Evolutionary conservation across 2,329 filamentous ascomycete species (phyloP).

Genomic region (Aspergillus sp.): DNA sequence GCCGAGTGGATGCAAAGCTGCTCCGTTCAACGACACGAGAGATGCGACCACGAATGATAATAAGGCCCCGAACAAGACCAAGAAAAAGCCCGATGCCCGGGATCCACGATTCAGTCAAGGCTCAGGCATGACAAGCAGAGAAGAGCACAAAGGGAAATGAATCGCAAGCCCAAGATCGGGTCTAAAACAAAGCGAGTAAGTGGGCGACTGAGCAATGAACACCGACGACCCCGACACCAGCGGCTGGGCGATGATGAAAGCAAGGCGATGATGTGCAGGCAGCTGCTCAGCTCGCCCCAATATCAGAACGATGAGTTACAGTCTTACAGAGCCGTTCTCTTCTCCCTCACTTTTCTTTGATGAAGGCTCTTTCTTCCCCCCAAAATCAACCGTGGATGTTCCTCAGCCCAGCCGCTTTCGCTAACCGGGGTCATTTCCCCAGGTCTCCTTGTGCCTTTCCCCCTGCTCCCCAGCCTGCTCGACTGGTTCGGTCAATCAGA

Average conservation of each 20-base stretch:
- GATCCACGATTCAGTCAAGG: neutral
- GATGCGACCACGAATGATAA: slow-evolving; percentile 4
- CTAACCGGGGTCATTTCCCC: slow-evolving; percentile 8
- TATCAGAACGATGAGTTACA: neutral
- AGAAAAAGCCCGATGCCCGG: neutral
- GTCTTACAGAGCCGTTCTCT: neutral
- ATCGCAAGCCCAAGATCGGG: slow-evolving; percentile 9
- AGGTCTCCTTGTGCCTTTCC: neutral
- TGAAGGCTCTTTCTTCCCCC: neutral
- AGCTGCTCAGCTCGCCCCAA: neutral
- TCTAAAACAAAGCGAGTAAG: slow-evolving; percentile 11
- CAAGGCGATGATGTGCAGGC: neutral
- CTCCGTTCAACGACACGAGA: neutral
- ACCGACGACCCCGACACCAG: neutral
- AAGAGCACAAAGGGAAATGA: slow-evolving; percentile 7
- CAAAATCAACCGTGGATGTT: slow-evolving; percentile 6
- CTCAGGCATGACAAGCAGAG: neutral
- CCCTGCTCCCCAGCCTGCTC: neutral
- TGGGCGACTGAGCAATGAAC: slow-evolving; percentile 4
- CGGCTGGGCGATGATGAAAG: neutral
- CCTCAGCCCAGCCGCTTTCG: slow-evolving; percentile 8
- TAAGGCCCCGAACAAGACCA: neutral
- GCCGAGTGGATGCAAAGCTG: neutral
- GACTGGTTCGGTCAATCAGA: slow-evolving; percentile 8
- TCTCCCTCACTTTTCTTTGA: neutral